Base-by-base conservation (phyloP, 2,329 filamentous ascomycete species). In the Emmonsiellopsis sp. region DNA sequence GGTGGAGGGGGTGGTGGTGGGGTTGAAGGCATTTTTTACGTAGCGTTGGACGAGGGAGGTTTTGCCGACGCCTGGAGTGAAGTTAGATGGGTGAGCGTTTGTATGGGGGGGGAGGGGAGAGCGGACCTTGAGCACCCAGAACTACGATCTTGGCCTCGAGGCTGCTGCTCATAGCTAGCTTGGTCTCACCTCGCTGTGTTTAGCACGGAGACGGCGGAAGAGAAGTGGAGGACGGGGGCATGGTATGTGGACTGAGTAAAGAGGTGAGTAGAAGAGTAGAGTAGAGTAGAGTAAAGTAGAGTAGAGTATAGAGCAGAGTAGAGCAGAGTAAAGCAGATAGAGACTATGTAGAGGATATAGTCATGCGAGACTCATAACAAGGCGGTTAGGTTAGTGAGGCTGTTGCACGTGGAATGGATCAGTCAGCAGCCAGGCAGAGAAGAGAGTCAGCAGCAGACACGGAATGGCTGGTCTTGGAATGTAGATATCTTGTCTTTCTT, bases 191-290 rank as follows among this genome's bases (percentile, higher is more conserved):
- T 11, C 40, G 4, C 13, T 15, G 30, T 31, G 32, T 49, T 98
- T 73, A 98, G 81, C 71, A 97, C 93, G 71, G 69, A 60, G 59
- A 55, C 62, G 52, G 63, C 62, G 32, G 45, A 48, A 38, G 32
- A 5, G 6, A 38, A 11, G n/a, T n/a, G 9, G 15, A 48, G 5
- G 15, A 8, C 11, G 40, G 15, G 45, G 15, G 34, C 45, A 48
- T 48, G 15, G 13, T 30, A 37, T 38, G 20, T 26, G 20, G 20
- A 26, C 20, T 26, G 35, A 38, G 9, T 38, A 3, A 38, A 38
- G 30, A 9, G n/a, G 32, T 20, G 45, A 9, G 48, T 26, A 26
- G 20, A 1, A 26, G 20, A 26, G 37, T 4, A 40, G 15, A 40
- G 37, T 4, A 40, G 37, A 40, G 15, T 4, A 20, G 15, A 50